Conservation (phyloP, 495 filamentous ascomycete genomes). For the Penicillium silybi region DNA sequence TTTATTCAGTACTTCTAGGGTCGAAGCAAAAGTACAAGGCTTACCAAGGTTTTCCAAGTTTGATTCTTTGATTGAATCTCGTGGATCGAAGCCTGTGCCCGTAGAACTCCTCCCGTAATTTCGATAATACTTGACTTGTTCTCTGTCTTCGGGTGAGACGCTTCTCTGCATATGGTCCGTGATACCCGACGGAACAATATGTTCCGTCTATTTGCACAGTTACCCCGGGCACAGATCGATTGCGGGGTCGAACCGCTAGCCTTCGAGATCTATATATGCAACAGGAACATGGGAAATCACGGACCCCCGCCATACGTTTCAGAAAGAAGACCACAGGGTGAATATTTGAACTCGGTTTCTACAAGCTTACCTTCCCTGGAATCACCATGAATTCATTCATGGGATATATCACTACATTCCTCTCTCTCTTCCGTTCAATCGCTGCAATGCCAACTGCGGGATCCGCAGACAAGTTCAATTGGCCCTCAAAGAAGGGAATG, state of each 20-base stretch:
- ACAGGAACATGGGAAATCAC: neutral
- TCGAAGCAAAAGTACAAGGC: neutral
- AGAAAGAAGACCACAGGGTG: too few relatives aligned
- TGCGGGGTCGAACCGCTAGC: constrained; percentile 6
- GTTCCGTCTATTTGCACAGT: constrained; percentile 10
- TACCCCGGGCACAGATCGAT: constrained; percentile 8
- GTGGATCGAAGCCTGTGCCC: neutral
- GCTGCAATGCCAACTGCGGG: constrained; percentile 4
- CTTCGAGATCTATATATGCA: neutral
- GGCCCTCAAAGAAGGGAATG: constrained; percentile 30
- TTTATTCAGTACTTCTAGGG: too few relatives aligned
- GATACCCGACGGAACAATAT: constrained; percentile 11
- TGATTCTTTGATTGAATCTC: too few relatives aligned
- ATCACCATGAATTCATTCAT: neutral
- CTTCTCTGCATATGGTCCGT: neutral
- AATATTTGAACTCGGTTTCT: too few relatives aligned
- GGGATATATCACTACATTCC: neutral
- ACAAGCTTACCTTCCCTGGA: too few relatives aligned
- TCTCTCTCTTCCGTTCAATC: neutral
- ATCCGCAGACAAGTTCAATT: constrained; percentile 22
- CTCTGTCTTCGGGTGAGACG: too few relatives aligned
- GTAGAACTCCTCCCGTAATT: neutral
- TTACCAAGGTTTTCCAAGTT: neutral
- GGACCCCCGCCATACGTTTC: too few relatives aligned
- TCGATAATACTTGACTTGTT: neutral